Conservation (phyloP, 352 stramenopile species). For the Phytophthora syringae region DNA sequence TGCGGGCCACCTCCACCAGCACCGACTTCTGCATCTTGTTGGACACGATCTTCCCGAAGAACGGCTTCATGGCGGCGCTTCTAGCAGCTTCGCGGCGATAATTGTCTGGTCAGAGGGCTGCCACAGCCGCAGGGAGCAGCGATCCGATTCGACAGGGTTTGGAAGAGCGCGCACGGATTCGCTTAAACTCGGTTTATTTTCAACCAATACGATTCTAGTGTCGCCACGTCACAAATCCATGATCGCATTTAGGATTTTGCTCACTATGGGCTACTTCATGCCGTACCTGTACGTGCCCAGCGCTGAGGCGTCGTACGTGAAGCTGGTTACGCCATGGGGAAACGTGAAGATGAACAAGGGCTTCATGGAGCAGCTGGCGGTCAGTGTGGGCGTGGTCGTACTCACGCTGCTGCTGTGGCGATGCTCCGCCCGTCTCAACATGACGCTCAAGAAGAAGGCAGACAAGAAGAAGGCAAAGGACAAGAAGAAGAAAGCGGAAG, state of each 20-base stretch:
- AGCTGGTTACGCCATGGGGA: conserved; percentile 76
- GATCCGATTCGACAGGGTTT: neutral
- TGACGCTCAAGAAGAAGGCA: conserved; percentile 38
- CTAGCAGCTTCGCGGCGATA: conserved; percentile 9
- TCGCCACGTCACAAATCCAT: conserved; percentile 20
- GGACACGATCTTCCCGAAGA: conserved; percentile 96
- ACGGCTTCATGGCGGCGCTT: conserved; percentile 74
- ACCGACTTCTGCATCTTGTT: conserved; percentile 98
- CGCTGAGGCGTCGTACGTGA: conserved; percentile 57
- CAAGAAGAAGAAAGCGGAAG: conserved; percentile 10
- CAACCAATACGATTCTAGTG: conserved; percentile 13
- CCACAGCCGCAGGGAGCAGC: conserved; percentile 12
- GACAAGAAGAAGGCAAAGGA: conserved; percentile 6
- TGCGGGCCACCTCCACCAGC: conserved; percentile 94
- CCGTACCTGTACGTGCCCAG: conserved; percentile 81
- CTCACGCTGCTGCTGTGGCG: conserved; percentile 48
- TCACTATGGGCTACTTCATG: conserved; percentile 54
- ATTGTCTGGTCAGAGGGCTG: conserved; percentile 31
- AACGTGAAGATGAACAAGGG: conserved; percentile 67
- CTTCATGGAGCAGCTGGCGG: conserved; percentile 45
- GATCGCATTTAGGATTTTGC: conserved; percentile 12
- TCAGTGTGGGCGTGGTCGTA: conserved; percentile 42
- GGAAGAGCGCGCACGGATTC: conserved; percentile 1
- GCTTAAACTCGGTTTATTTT: conserved; percentile 13
- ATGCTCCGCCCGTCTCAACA: conserved; percentile 40